phyloP scores from a whole-genome alignment of 2,329 filamentous ascomycete species.

The Calonectria multiphialidica region DNA sequence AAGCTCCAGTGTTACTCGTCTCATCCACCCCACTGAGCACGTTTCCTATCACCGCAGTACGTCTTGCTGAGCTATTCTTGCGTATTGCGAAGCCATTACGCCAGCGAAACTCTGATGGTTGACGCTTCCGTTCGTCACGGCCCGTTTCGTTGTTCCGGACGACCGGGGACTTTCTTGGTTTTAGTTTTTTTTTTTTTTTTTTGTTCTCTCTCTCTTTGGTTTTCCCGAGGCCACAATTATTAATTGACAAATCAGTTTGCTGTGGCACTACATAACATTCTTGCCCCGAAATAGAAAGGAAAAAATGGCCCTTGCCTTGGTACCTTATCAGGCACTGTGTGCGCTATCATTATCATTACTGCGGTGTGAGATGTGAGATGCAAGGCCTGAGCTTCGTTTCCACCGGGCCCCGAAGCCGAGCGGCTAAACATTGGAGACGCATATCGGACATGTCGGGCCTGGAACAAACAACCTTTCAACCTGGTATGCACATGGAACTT shows the following conservation, averaged over 20 bases:
- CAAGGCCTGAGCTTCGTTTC: constrained; percentile 11
- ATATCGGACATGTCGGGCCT: constrained; percentile 10
- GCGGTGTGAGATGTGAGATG: constrained; percentile 12
- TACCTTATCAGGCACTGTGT: background rate
- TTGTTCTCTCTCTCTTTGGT: background rate
- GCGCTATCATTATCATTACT: background rate
- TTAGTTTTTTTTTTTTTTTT: background rate
- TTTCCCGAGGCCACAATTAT: background rate
- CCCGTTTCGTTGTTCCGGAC: constrained; percentile 19
- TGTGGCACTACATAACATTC: background rate
- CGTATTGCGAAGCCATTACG: constrained; percentile 37
- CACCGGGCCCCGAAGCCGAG: constrained; percentile 1
- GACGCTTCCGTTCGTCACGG: constrained; percentile 15
- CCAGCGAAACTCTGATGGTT: constrained; percentile 30
- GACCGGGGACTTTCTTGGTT: background rate
- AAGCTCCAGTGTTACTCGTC: constrained; percentile 19
- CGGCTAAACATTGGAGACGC: constrained; percentile 4
- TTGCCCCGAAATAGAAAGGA: background rate
- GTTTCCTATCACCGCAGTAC: constrained; percentile 35
- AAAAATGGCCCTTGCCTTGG: background rate
- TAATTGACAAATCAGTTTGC: background rate
- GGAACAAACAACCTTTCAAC: background rate
- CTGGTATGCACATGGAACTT: background rate
- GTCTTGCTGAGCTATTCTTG: constrained; percentile 34
- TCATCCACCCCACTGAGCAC: constrained; percentile 43